Evolutionary conservation across 148 eudicot species (phyloP), one percentile per base, ranked within the genome.

Genomic region (Spergularia bocconei): DNA sequence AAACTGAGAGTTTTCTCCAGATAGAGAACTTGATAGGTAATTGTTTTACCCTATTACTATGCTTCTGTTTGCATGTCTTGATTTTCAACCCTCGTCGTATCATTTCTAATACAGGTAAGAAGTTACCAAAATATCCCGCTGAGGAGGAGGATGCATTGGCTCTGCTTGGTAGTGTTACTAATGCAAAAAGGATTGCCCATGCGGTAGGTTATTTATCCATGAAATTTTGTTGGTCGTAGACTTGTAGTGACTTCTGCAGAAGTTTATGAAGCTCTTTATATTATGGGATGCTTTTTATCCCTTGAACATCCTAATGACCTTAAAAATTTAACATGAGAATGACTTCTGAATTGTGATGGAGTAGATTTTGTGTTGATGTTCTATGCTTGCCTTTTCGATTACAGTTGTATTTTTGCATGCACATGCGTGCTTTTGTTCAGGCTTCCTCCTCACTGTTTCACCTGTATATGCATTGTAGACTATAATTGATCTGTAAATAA

Each of bases 21-120:
- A 94, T 94, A 76, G 98, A 94, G 88, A 86, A 87, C 65, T 90
- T 91, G 62, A 85, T 94, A 63, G 93, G 98, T 93, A 74, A 64
- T 78, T 53, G 21, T 73, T 41, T 14, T 25, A 25, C 57, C 75
- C 11, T 55, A 5, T 29, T 60, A 38, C 33, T 67, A 13, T 48
- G 16, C 44, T 13, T 76, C 33, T 25, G 13, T 66, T 36, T 53
- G 29, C 39, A 67, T 52, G 17, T 25, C 55, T 62, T 70, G 38
- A 38, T 38, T 57, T 55, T 4, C 16, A 48, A 7, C 9, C 25
- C 76, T 67, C 64, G 62, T 58, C 16, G 36, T 72, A 10, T 73
- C 20, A 23, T 64, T 25, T 77, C 11, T 60, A 20, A 1, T 82
- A 74, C 87, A 91, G 98, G 88, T 38, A 88, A 89, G 81, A 87